Evolutionary conservation across 208 protist species (phyloP).

Genomic region (Acanthamoeba healyi): DNA sequence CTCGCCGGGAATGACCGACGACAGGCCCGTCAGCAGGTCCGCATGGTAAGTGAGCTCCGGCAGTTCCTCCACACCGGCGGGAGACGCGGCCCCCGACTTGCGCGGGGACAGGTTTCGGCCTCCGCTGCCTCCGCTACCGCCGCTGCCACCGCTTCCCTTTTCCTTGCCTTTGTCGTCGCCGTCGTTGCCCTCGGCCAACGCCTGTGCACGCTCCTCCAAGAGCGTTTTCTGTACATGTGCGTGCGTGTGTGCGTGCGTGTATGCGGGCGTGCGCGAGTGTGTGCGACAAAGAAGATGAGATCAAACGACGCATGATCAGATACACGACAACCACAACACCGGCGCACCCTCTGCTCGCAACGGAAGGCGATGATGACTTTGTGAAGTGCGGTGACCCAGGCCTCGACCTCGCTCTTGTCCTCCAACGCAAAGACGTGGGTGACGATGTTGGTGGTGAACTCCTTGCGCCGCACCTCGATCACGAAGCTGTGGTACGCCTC

Average conservation of each 20-base stretch:
- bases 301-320: neutral
- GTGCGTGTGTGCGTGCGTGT: too few relatives aligned
- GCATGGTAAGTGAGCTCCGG: too few relatives aligned
- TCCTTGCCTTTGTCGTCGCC: neutral
- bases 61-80: too few relatives aligned
- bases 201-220: neutral
- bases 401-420: neutral
- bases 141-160: neutral
- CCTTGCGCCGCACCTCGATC: conserved; percentile 21
- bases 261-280: too few relatives aligned
- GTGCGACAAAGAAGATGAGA: too few relatives aligned
- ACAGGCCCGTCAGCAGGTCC: neutral
- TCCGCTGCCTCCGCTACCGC: neutral
- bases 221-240: neutral
- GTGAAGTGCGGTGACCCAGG: conserved; percentile 15
- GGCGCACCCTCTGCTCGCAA: neutral
- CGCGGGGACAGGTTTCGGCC: neutral
- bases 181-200: neutral
- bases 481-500: conserved; percentile 24
- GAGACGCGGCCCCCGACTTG: too few relatives aligned
- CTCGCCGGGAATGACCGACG: neutral
- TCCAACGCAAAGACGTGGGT: neutral
- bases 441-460: conserved; percentile 51
- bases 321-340: neutral
- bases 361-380: conserved; percentile 23